Conservation (phyloP, 306 rosid genomes). For the Cicer pinnatifidum region DNA sequence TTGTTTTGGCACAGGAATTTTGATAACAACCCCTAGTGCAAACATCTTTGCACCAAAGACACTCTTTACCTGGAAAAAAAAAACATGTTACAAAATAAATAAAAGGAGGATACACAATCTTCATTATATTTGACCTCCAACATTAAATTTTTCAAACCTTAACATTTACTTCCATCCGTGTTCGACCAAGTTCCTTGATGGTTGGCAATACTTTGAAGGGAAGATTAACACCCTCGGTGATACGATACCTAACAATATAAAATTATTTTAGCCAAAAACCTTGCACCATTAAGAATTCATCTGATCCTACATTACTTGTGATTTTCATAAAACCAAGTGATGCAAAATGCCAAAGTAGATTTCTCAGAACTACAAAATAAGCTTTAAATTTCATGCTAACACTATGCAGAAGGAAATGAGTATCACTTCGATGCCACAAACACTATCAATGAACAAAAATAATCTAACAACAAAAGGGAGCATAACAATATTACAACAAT, state of each 20-base stretch:
- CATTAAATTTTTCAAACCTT: slow-evolving; percentile 59
- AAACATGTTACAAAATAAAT: slow-evolving; percentile 33
- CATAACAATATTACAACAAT: slow-evolving; percentile 6
- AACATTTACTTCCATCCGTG: slow-evolving; percentile 93
- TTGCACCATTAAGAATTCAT: slow-evolving; percentile 7
- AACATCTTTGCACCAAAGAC: slow-evolving; percentile 92
- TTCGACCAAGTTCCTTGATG: slow-evolving; percentile 90
- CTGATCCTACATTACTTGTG: not conserved
- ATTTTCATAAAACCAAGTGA: slow-evolving; percentile 29
- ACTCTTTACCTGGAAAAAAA: slow-evolving; percentile 75
- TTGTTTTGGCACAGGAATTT: slow-evolving; percentile 92
- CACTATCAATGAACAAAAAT: slow-evolving; percentile 18
- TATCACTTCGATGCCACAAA: slow-evolving; percentile 25
- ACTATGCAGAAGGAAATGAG: slow-evolving; percentile 18
- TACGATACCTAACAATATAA: slow-evolving; percentile 70
- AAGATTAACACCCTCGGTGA: slow-evolving; percentile 95
- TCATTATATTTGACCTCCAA: slow-evolving; percentile 29
- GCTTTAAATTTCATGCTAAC: slow-evolving; percentile 26
- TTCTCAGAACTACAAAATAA: slow-evolving; percentile 2
- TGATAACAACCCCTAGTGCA: slow-evolving; percentile 90
- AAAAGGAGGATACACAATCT: slow-evolving; percentile 17
- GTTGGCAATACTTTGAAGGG: slow-evolving; percentile 95
- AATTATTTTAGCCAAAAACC: slow-evolving; percentile 18
- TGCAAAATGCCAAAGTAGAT: slow-evolving; percentile 25
- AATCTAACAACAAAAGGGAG: slow-evolving; percentile 32